Evolutionary conservation across 2,329 filamentous ascomycete genomes (phyloP), one percentile per base, ranked within the genome.

Genomic region (Fusarium subglutinans): DNA sequence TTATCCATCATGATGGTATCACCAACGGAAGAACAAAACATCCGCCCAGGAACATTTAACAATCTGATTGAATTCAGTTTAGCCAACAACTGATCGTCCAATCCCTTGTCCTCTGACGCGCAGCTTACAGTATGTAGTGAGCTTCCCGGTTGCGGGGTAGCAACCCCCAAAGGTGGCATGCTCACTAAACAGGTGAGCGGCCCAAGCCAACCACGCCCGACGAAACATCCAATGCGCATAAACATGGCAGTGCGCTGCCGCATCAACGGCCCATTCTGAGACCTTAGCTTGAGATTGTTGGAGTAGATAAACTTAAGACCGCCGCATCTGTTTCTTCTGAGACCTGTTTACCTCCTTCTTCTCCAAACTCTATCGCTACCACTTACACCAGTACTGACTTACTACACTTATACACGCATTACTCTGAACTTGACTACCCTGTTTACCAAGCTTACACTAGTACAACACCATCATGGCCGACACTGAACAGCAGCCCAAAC

Each of bases 131-230:
- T 50, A 9, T 2, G 33, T 35, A 58, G 55, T 50, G 30, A 58
- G 59, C 57, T 54, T 57, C 59, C 64, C 35, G 69, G 76, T 78
- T 78, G 77, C 76, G 75, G 77, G 77, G 77, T 78, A 78, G 76
- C 72, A 65, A 62, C 71, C 55, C 45, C 43, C 28, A 26, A 50
- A 66, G 63, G 70, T 71, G 76, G 63, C 64, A 67, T 67, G 63
- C 55, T 58, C 18, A 24, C 47, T 24, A 54, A 43, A 56, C 58
- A 62, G 64, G 48, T 69, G 64, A 48, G 56, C 38, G 48, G 50
- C 44, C 43, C 50, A 69, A 69, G 64, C 66, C 66, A 69, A 69
- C 66, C 66, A 69, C 43, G 51, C 66, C 30, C 48, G 20, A 71
- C 66, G 57, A 73, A 66, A 70, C 70, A 74, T 69, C 56, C 58